Evolutionary conservation across 768 basidiomycete species (phyloP).

Genomic region (Mycena filopes): DNA sequence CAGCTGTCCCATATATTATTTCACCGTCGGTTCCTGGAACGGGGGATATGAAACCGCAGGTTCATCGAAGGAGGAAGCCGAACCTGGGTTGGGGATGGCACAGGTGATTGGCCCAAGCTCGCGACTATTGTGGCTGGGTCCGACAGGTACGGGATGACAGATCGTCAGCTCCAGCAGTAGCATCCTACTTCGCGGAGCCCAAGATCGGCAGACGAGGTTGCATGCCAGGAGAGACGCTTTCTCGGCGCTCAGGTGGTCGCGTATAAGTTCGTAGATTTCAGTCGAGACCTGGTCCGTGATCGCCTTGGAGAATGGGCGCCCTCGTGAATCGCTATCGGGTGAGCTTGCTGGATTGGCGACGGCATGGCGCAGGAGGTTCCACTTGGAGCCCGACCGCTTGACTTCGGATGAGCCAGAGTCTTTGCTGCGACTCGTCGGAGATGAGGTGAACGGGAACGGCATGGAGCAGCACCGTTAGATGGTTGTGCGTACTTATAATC

Average conservation of each 20-base stretch:
- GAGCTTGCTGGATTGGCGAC: not conserved
- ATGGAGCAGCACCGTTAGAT: not conserved
- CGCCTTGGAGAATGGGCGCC: not conserved
- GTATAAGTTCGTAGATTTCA: conserved; percentile 31
- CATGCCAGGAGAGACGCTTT: conserved; percentile 24
- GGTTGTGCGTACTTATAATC: too few species aligned
- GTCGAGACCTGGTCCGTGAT: conserved; percentile 28
- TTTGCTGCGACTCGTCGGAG: not conserved
- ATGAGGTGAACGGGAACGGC: conserved; percentile 18
- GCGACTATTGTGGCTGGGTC: not conserved
- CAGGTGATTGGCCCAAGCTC: not conserved
- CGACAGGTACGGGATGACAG: conserved; percentile 4
- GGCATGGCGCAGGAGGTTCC: conserved; percentile 9
- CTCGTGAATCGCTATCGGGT: fast-evolving
- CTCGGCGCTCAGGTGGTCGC: conserved; percentile 20
- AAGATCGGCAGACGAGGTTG: conserved; percentile 29
- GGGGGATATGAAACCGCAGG: too few species aligned
- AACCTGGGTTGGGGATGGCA: conserved; percentile 1
- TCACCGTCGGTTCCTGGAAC: not conserved
- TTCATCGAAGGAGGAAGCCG: too few species aligned
- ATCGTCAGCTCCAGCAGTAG: conserved; percentile 7
- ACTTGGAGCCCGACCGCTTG: conserved; percentile 4
- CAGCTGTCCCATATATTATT: conserved; percentile 20
- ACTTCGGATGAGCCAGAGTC: not conserved
- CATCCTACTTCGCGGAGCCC: conserved; percentile 26